Conservation (phyloP, 2,329 filamentous ascomycete species). For the Pyricularia grisea region DNA sequence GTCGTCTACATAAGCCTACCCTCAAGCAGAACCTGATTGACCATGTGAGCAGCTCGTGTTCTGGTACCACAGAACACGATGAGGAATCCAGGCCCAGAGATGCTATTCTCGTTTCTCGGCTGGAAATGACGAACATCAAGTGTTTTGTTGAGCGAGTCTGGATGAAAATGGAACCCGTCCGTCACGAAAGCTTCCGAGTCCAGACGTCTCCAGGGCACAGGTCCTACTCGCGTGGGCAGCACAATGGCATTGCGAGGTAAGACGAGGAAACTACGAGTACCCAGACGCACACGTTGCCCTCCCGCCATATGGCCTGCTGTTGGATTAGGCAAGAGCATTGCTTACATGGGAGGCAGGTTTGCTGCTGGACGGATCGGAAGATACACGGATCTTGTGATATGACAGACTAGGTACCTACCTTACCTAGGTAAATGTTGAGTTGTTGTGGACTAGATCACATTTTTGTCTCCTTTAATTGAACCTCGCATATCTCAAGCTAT, state of each 20-base stretch:
- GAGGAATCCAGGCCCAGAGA: not conserved
- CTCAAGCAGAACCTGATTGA: not conserved
- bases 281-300: not conserved
- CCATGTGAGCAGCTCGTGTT: not conserved
- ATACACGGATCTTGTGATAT: not conserved
- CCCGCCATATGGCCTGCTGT: not conserved
- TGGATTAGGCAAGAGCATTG: not conserved
- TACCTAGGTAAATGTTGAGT: not conserved
- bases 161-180: not conserved
- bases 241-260: not conserved
- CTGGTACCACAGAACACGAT: not conserved
- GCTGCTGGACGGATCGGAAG: not conserved
- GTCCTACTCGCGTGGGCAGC: not conserved
- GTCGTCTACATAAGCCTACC: not conserved
- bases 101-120: not conserved
- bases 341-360: not conserved
- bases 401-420: too few species aligned
- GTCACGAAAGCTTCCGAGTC: not conserved
- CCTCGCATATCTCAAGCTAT: not conserved
- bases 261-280: not conserved
- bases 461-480: not conserved
- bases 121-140: not conserved
- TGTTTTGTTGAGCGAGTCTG: not conserved
- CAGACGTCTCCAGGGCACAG: not conserved
- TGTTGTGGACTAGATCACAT: not conserved